A percentile compares a stretch with the other conserved stretches of the same genome.
phyloP scores from a whole-genome alignment of 495 filamentous ascomycete species.

The Evansstolkia leycettana region DNA sequence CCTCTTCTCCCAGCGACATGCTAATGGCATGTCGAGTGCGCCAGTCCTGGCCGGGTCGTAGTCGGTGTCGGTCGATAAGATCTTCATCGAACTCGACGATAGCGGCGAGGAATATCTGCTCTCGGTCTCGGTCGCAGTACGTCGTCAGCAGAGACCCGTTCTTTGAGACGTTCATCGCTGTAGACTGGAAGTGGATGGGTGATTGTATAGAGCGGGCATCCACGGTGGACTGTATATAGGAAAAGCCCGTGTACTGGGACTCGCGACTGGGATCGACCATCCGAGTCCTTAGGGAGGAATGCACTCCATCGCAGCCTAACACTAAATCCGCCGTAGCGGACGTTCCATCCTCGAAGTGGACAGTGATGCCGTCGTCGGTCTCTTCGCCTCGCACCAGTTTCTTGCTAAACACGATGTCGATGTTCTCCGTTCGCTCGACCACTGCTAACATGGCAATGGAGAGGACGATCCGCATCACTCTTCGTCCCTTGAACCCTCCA shows the following conservation, averaged over 20 bases:
- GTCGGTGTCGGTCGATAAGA: constrained; percentile 11
- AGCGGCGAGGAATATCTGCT: constrained; percentile 38
- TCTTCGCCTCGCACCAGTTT: constrained; percentile 29
- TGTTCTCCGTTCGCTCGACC: constrained; percentile 24
- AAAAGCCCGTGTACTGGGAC: constrained; percentile 43
- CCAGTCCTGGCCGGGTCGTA: constrained; percentile 37
- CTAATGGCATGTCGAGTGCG: constrained; percentile 29
- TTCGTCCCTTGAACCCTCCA: constrained; percentile 32
- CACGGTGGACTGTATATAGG: constrained; percentile 39
- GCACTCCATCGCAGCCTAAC: constrained; percentile 51
- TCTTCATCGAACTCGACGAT: constrained; percentile 39
- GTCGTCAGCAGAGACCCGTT: constrained; percentile 41
- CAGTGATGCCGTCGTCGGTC: constrained; percentile 22
- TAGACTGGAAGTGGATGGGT: constrained; percentile 31
- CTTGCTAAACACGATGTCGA: constrained; percentile 29
- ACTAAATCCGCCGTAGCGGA: constrained; percentile 39
- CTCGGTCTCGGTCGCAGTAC: constrained; percentile 32
- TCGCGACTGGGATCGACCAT: constrained; percentile 38
- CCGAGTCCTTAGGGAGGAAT: constrained; percentile 41
- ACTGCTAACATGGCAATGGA: constrained; percentile 33
- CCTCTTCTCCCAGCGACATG: constrained; percentile 28
- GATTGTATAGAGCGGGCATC: constrained; percentile 13
- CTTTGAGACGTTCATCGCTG: constrained; percentile 38
- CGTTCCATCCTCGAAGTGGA: constrained; percentile 43
- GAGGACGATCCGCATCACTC: constrained; percentile 35